Percentiles rank a stretch among this genome's conserved stretches.
phyloP scores from a whole-genome alignment of 495 filamentous ascomycete genomes.

The Aspergillus cristatus region DNA sequence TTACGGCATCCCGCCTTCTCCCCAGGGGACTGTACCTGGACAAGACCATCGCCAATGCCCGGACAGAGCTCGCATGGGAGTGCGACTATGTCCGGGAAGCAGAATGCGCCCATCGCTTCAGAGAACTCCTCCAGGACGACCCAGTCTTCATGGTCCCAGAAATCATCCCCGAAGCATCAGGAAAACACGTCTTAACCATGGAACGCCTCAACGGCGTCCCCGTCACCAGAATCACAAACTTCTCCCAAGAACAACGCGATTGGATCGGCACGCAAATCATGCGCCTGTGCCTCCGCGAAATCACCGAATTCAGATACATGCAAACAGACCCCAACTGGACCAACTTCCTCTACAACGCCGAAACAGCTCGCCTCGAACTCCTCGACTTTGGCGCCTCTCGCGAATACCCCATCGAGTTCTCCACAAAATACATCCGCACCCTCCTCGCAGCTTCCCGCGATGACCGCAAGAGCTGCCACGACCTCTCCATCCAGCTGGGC shows the following conservation, averaged over 20 bases:
- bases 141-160: constrained; percentile 70
- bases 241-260: constrained; percentile 75
- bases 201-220: constrained; percentile 78
- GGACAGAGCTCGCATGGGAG: constrained; percentile 88
- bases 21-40: constrained; percentile 90
- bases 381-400: constrained; percentile 92
- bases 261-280: constrained; percentile 88
- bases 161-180: constrained; percentile 70
- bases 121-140: constrained; percentile 60
- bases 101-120: constrained; percentile 64
- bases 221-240: constrained; percentile 71
- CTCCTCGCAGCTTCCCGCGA: constrained; percentile 65
- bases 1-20: constrained; percentile 80
- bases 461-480: constrained; percentile 52
- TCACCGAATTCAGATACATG: constrained; percentile 92
- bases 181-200: constrained; percentile 85
- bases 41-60: constrained; percentile 96
- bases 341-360: constrained; percentile 89
- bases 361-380: constrained; percentile 68
- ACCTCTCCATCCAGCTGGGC: constrained; percentile 71
- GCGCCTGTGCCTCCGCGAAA: constrained; percentile 86
- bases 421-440: constrained; percentile 65
- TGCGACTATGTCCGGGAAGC: constrained; percentile 93
- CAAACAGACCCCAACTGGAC: constrained; percentile 99
- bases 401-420: constrained; percentile 73